phyloP scores from a whole-genome alignment of 1,139 yeast species.

The Yamadazyma oceani region DNA sequence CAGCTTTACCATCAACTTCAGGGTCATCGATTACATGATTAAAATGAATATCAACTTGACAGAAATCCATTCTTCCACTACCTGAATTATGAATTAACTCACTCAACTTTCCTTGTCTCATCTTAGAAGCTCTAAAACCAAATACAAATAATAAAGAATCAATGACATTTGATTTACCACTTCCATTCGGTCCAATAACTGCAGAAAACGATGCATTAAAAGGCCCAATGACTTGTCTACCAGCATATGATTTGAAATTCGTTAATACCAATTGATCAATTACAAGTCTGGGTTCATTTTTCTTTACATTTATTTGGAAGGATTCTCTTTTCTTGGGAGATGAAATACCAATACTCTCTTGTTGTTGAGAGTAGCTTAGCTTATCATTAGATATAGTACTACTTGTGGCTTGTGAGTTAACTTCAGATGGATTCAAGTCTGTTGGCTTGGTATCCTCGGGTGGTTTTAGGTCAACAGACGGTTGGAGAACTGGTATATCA shows the following conservation, averaged over 20 bases:
- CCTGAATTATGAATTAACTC: constrained; percentile 90
- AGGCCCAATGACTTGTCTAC: constrained; percentile 92
- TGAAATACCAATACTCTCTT: constrained; percentile 14
- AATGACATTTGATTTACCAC: constrained; percentile 96
- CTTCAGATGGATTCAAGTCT: neutral
- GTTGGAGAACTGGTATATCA: constrained; percentile 5
- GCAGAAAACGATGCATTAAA: constrained; percentile 93
- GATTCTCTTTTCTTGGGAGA: constrained; percentile 14
- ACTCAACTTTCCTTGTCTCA: constrained; percentile 92
- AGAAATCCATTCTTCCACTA: constrained; percentile 60
- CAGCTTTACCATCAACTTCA: constrained; percentile 19
- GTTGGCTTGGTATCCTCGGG: neutral
- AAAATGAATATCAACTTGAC: constrained; percentile 94
- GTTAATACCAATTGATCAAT: constrained; percentile 72
- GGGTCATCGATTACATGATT: constrained; percentile 69
- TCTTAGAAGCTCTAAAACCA: constrained; percentile 93
- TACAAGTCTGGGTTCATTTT: constrained; percentile 60
- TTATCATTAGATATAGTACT: constrained; percentile 1
- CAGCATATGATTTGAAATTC: constrained; percentile 95
- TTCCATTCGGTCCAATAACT: constrained; percentile 98
- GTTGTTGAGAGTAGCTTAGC: constrained; percentile 12
- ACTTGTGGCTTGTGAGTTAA: neutral
- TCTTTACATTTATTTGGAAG: constrained; percentile 5
- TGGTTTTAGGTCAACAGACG: constrained; percentile 1
- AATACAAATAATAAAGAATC: constrained; percentile 95